Conservation (phyloP, 768 basidiomycete genomes). For the Boletus barrowsii region DNA sequence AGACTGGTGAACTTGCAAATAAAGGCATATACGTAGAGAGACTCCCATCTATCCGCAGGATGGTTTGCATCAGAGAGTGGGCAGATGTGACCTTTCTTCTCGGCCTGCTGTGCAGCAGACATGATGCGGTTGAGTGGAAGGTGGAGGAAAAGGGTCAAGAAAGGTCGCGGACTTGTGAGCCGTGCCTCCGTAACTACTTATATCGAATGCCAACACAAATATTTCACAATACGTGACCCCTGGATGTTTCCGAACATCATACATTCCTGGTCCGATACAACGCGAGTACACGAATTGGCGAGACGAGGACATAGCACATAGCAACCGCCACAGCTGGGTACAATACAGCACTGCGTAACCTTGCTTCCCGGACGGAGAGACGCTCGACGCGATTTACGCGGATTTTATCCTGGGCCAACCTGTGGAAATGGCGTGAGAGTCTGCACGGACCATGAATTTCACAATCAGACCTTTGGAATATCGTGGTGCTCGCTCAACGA, state of each 20-base stretch:
- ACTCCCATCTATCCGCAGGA: constrained; percentile 84
- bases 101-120: constrained; percentile 33
- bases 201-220: constrained; percentile 34
- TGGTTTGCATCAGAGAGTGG: constrained; percentile 63
- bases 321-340: constrained; percentile 18
- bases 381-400: constrained; percentile 30
- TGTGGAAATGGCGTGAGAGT: constrained; percentile 34
- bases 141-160: constrained; percentile 38
- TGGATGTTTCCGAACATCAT: constrained; percentile 25
- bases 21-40: constrained; percentile 81
- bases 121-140: constrained; percentile 33
- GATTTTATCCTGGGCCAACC: constrained; percentile 83
- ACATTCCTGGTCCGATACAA: constrained; percentile 19
- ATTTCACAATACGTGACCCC: constrained; percentile 33
- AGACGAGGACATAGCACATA: constrained; percentile 13
- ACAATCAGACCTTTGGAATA: constrained; percentile 73
- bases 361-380: constrained; percentile 12
- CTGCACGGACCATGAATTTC: constrained; percentile 27
- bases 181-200: constrained; percentile 37
- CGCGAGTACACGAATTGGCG: constrained; percentile 22
- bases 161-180: constrained; percentile 33
- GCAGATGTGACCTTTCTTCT: constrained; percentile 52
- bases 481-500: constrained; percentile 90
- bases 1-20: constrained; percentile 79
- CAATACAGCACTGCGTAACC: constrained; percentile 10